These are phyloP conservation scores for Vitis hybrid DNA, from an alignment of 177 flowering plant genomes.

Conservation along the genomic window DNA sequence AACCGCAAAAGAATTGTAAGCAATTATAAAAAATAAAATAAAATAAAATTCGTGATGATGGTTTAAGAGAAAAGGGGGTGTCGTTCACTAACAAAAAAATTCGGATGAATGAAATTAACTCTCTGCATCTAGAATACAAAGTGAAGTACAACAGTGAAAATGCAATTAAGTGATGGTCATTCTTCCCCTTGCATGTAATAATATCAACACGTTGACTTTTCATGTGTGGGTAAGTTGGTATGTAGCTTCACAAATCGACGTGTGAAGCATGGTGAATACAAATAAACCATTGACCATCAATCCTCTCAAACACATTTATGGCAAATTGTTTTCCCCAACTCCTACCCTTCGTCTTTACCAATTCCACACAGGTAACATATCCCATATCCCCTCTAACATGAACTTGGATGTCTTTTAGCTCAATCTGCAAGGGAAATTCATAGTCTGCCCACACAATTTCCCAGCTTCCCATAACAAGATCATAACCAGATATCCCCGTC, in stretches of 20 bases:
- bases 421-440: constrained; percentile 77
- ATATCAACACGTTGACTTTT: no score
- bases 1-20: no score
- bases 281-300: constrained; percentile 77
- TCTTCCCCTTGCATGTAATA: no score
- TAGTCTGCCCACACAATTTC: constrained; percentile 81
- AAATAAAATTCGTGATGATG: no score
- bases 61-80: no score
- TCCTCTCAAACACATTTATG: constrained; percentile 83
- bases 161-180: no score
- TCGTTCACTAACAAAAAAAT: no score
- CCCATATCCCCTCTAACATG: constrained; percentile 81
- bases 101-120: no score
- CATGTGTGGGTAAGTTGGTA: no score
- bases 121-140: no score
- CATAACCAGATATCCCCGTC: constrained; percentile 80
- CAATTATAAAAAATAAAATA: no score
- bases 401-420: constrained; percentile 64
- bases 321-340: constrained; percentile 93
- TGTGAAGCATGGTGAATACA: constrained; percentile 88
- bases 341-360: constrained; percentile 84
- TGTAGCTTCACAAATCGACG: constrained; percentile 46
- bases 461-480: constrained; percentile 89
- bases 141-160: no score
- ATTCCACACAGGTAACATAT: constrained; percentile 75